phyloP scores from a whole-genome alignment of 1,284 basidiomycete genomes.

The Sanghuangporus baumii region DNA sequence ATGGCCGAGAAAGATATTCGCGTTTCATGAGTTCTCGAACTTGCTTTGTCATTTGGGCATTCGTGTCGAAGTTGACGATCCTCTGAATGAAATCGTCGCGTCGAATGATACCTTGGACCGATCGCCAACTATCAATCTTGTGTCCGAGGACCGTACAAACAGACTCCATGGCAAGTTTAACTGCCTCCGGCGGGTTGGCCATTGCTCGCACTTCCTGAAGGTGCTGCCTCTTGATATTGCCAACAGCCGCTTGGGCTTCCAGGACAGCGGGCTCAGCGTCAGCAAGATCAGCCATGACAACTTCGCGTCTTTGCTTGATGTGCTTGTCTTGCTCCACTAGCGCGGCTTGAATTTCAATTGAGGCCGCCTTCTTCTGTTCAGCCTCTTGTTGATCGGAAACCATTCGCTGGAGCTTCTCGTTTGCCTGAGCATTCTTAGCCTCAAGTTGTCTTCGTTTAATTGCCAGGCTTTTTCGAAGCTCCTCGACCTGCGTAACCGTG shows the following conservation, averaged over 20 bases:
- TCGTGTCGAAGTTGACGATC: slow-evolving; percentile 97
- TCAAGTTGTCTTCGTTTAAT: slow-evolving; percentile 91
- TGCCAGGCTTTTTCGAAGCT: slow-evolving; percentile 92
- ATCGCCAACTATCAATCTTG: slow-evolving; percentile 95
- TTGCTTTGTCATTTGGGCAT: slow-evolving; percentile 81
- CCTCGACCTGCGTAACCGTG: slow-evolving; percentile 94
- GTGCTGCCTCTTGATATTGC: slow-evolving; percentile 96
- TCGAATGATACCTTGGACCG: slow-evolving; percentile 94
- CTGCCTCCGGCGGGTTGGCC: slow-evolving; percentile 97
- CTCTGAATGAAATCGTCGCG: slow-evolving; percentile 96
- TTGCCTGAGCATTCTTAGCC: slow-evolving; percentile 91
- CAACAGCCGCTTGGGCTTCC: slow-evolving; percentile 93
- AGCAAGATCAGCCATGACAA: slow-evolving; percentile 94
- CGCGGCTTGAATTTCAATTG: slow-evolving; percentile 92
- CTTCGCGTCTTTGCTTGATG: slow-evolving; percentile 82
- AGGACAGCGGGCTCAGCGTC: slow-evolving; percentile 97
- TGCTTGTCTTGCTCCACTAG: slow-evolving; percentile 87
- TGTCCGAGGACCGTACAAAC: slow-evolving; percentile 97
- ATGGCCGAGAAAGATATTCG: slow-evolving; percentile 88
- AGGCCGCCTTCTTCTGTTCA: slow-evolving; percentile 95
- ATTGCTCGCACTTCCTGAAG: slow-evolving; percentile 97
- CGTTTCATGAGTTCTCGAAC: slow-evolving; percentile 91
- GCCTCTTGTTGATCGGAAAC: slow-evolving; percentile 98
- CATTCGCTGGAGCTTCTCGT: slow-evolving; percentile 97
- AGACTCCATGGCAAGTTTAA: slow-evolving; percentile 98